Base-by-base conservation (phyloP, 2,329 filamentous ascomycete species). In the Botrytis hyacinthi region DNA sequence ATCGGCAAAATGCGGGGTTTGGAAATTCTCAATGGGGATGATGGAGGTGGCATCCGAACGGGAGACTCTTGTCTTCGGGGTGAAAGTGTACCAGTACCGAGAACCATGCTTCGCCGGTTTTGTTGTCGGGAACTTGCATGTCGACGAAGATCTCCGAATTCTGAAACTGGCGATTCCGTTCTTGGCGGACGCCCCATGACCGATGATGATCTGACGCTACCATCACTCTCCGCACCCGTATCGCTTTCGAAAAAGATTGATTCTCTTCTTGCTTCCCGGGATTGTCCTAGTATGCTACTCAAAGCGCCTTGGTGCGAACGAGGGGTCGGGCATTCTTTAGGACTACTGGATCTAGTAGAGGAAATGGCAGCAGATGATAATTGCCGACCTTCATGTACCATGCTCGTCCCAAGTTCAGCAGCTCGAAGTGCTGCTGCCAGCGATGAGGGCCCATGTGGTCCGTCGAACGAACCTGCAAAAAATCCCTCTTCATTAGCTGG, bases 151-250 rank as follows among this genome's bases (percentile, higher is more conserved):
- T 90, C 88, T 70, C 92, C 91, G 79, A 95, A 90, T 75, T 98
- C 96, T 8, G 94, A 97, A 32, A 93, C 92, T 3, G 96, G 96
- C 0, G 96, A 99, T 75, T 98, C 95, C 1, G 93, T 95, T 76
- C 94, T 88, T 63, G 90, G 85, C 18, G 89, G 89, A 48, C 90
- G 87, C 6, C 93, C 92, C 68, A 93, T 85, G 6, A 92, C 85
- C 0, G 94, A 97, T 3, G 90, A 89, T 1, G 95, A 98, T 61
- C 92, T 89, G 71, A 94, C 87, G 81, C 95, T 98, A 72, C 70
- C 70, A 80, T 99, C 96, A 79, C 95, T 97, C 72, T 93, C 91
- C 18, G 74, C 77, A 90, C 91, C 80, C 32, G 90, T 84, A 81
- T 99, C 96, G 76, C 93, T 95, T 78, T 97, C 95, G 46, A 94